Evolutionary conservation across 352 stramenopile species (phyloP), one percentile per base, ranked within the genome.

Genomic region (Globisporangium cylindrosporum): DNA sequence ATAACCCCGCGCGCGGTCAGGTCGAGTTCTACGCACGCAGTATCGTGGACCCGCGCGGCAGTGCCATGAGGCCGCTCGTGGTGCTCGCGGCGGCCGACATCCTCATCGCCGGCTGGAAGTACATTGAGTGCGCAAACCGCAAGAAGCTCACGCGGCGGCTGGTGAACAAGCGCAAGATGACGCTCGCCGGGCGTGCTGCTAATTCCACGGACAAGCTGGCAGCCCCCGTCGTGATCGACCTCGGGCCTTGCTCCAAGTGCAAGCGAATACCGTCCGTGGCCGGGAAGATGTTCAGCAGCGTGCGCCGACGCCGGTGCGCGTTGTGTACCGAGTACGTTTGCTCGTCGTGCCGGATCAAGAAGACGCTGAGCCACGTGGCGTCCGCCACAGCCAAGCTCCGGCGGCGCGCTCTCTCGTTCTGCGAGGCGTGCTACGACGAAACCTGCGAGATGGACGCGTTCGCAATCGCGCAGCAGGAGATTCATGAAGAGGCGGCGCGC

Each of bases 291-390:
- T 25, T 54, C 20, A 22, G 48, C n/a, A 54, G 15, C 20, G 8
- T 25, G 20, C 48, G n/a, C 48, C 12, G n/a, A 25, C 48, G 48
- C 48, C 18, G 18, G 18, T 60, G 55, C 29, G 29, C 55, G 29
- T 29, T 60, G 1, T 60, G 43, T 46, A 0, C 27, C 14, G 18
- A 59, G 20, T 59, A 59, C 14, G 27, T 59, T 1, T 69, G 64
- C 56, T 43, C 54, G 20, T 27, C 24, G 15, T 69, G 64, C 32
- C 41, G 43, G 20, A 41, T 69, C 6, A 55, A 29, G 25, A 69
- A 69, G 54, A 34, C 27, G 53, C 29, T 68, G 34, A 62, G 53
- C n/a, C 27, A 57, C 51, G 53, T 68, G 36, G 7, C 15, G n/a
- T 66, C 48, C 15, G 20, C 61, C 0, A 56, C 18, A n/a, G 61